Evolutionary conservation across 2,329 filamentous ascomycete genomes (phyloP).

Genomic region (Fusarium chlamydosporum): DNA sequence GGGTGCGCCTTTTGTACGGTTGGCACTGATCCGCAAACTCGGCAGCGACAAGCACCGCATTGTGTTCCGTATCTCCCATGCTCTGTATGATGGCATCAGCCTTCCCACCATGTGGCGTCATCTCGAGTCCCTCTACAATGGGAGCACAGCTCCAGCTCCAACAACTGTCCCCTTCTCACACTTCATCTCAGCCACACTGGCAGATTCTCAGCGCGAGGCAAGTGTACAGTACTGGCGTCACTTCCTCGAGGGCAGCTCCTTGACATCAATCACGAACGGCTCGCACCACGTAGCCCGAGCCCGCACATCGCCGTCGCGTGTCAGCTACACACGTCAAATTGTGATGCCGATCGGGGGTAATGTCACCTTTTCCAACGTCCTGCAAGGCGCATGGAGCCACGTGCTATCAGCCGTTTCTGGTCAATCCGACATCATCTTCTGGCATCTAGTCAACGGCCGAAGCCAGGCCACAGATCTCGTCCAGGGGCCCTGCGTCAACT

Average conservation of each 20-base stretch:
- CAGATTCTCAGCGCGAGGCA: conserved; percentile 16
- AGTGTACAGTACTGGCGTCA: conserved; percentile 19
- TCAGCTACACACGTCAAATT: conserved; percentile 22
- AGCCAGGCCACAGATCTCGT: conserved; percentile 17
- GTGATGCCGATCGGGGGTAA: conserved; percentile 17
- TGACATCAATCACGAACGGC: conserved; percentile 15
- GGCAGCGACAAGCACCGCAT: conserved; percentile 21
- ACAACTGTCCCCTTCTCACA: conserved; percentile 18
- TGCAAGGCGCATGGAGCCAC: conserved; percentile 13
- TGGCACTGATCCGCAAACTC: conserved; percentile 21
- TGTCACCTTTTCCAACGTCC: conserved; percentile 21
- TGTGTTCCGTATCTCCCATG: conserved; percentile 19
- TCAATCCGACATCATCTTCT: conserved; percentile 15
- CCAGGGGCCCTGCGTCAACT: conserved; percentile 19
- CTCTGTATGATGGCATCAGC: conserved; percentile 19
- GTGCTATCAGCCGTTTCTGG: conserved; percentile 19
- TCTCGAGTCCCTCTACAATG: conserved; percentile 20
- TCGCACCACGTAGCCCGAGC: conserved; percentile 14
- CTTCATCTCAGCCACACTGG: conserved; percentile 15
- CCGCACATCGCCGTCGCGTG: conserved; percentile 17
- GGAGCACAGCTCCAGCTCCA: conserved; percentile 13
- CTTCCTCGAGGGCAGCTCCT: conserved; percentile 15
- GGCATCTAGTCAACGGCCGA: conserved; percentile 21
- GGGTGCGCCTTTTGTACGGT: conserved; percentile 14
- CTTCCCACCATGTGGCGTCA: conserved; percentile 16